Percentiles rank a stretch among this genome's conserved stretches.
phyloP scores from a whole-genome alignment of 148 eudicot genomes.

The Rhododendron griersonianum region DNA sequence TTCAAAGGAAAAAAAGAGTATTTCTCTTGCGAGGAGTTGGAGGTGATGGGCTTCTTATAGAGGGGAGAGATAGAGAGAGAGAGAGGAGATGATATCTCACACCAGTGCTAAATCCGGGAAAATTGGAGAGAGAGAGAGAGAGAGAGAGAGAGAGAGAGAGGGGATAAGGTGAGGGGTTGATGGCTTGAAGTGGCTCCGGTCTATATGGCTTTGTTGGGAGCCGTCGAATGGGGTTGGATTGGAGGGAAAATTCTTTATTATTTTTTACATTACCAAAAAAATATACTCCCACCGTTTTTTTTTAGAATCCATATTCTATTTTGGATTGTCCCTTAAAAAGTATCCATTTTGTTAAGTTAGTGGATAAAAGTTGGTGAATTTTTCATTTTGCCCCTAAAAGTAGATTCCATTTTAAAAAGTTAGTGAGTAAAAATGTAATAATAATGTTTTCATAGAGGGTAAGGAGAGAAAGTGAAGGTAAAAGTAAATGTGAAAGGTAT shows the following conservation, averaged over 20 bases:
- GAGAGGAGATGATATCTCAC: not conserved
- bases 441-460: too few species aligned
- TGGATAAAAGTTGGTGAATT: too few species aligned
- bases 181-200: conserved; percentile 8
- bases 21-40: not conserved
- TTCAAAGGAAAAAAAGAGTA: not conserved
- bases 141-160: not conserved
- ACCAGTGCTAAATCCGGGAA: not conserved
- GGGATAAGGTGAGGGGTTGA: not conserved
- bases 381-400: too few species aligned
- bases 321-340: too few species aligned
- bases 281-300: too few species aligned
- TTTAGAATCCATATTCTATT: too few species aligned
- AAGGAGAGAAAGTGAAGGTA: too few species aligned
- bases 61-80: not conserved
- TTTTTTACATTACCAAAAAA: too few species aligned
- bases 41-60: not conserved
- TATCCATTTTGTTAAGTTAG: too few species aligned
- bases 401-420: too few species aligned
- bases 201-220: conserved; percentile 4
- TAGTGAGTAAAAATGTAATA: too few species aligned
- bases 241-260: not conserved
- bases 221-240: not conserved
- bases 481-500: too few species aligned
- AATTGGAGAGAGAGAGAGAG: conserved; percentile 1